Evolutionary conservation across 2,329 filamentous ascomycete genomes (phyloP), one percentile per base, ranked within the genome.

Genomic region (Colletotrichum trifolii): DNA sequence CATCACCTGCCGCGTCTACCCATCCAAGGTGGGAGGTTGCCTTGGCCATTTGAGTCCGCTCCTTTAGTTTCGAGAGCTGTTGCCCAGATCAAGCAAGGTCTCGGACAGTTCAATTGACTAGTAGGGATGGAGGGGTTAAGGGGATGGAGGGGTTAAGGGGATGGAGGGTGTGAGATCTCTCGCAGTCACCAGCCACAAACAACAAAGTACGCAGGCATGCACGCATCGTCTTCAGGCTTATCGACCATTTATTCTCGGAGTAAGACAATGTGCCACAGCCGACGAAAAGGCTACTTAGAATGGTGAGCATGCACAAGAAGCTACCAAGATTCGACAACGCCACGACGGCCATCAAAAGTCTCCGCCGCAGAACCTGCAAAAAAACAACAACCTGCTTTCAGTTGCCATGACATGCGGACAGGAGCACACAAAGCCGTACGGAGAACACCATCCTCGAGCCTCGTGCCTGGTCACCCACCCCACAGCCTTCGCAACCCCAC

Each of bases 71-170:
- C 17, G 33, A 58, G 25, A 58, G 39, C 45, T 40, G 6, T 43
- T 43, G 38, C 39, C 58, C 63, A 57, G 53, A 66, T 66, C 36
- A 42, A 66, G 63, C 47, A 52, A 66, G 60, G 63, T 34, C 53
- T 66, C 58, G 58, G 63, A 57, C 63, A 58, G 47, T 66, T 63
- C 58, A 42, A 53, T 48, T 33, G 15, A 46, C 63, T 66, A 66
- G 63, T 53, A 66, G 38, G 63, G 63, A 57, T 66, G 47, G 42
- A 62, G 53, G 46, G 58, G 58, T 46, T 43, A 34, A 12, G 25
- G 38, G 54, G 38, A 55, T 43, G 58, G 58, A 42, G 58, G 43
- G 62, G 58, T 46, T 43, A 34, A 12, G 25, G 38, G 54, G 38
- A 55, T 43, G 58, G 58, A 42, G 58, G 43, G 62, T 57, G 53